phyloP scores from a whole-genome alignment of 169 alveolate genomes.

The Cryptosporidium parvum region DNA sequence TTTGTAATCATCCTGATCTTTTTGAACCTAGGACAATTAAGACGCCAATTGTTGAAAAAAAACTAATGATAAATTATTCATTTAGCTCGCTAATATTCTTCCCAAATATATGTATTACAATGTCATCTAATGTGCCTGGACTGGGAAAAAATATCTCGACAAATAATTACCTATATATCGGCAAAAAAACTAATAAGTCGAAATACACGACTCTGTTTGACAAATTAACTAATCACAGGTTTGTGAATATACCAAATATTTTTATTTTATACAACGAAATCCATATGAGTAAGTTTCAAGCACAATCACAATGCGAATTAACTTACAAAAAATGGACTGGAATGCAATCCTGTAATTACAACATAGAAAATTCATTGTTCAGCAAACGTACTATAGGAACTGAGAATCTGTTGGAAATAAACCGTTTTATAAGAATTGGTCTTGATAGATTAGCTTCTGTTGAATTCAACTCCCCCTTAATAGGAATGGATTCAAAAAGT shows the following conservation, averaged over 20 bases:
- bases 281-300: constrained; percentile 10
- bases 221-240: constrained; percentile 8
- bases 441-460: constrained; percentile 11
- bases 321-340: constrained; percentile 21
- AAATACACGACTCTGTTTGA: constrained; percentile 3
- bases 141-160: constrained; percentile 15
- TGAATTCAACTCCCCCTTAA: neutral
- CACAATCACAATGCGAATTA: constrained; percentile 42
- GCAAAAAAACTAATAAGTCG: neutral
- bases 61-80: constrained; percentile 13
- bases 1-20: constrained; percentile 99
- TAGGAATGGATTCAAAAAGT: constrained; percentile 15
- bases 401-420: neutral
- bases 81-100: constrained; percentile 3
- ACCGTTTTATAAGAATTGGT: constrained; percentile 13
- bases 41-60: constrained; percentile 83
- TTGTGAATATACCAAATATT: constrained; percentile 33
- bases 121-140: constrained; percentile 36
- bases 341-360: neutral
- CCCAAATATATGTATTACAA: constrained; percentile 14
- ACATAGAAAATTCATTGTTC: neutral
- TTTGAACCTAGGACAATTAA: constrained; percentile 93
- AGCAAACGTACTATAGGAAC: neutral
- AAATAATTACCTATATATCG: constrained; percentile 14
- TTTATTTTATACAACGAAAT: constrained; percentile 53